These are phyloP conservation scores for Elsinoe necatrix DNA, from an alignment of 2,329 filamentous ascomycete genomes.

Conservation along the genomic window DNA sequence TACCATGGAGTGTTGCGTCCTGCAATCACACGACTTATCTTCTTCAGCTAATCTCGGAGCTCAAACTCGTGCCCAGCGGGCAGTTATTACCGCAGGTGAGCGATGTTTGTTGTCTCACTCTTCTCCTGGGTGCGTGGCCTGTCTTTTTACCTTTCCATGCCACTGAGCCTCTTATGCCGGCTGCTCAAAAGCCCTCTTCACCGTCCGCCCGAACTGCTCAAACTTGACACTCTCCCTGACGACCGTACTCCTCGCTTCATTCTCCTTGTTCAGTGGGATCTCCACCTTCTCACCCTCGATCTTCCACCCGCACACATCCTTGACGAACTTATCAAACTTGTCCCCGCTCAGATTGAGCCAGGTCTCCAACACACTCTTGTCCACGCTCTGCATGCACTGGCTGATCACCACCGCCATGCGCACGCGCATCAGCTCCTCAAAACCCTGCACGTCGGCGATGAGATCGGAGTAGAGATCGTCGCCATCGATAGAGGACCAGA, in stretches of 20 bases:
- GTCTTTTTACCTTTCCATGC: not conserved
- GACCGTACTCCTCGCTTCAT: conserved; percentile 91
- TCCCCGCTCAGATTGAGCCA: conserved; percentile 42
- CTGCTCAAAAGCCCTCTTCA: conserved; percentile 81
- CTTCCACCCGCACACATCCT: conserved; percentile 65
- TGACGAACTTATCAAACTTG: conserved; percentile 44
- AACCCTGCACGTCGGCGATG: conserved; percentile 86
- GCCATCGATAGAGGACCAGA: conserved; percentile 87
- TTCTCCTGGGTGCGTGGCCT: no score
- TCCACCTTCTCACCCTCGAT: conserved; percentile 60
- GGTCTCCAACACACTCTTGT: conserved; percentile 38
- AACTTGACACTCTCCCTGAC: conserved; percentile 93
- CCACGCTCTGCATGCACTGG: conserved; percentile 73
- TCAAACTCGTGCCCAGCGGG: no score
- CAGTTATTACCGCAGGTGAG: no score
- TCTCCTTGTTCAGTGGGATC: conserved; percentile 89
- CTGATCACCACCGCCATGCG: conserved; percentile 82
- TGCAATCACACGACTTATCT: not conserved
- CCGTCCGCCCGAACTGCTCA: conserved; percentile 72
- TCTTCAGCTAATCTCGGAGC: not conserved
- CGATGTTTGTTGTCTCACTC: no score
- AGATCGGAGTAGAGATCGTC: conserved; percentile 95
- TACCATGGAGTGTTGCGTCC: not conserved
- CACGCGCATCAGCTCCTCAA: conserved; percentile 87
- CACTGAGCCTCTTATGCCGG: conserved; percentile 38